Evolutionary conservation across 2,329 filamentous ascomycete species (phyloP).

Genomic region (Aspergillus hiratsukae): DNA sequence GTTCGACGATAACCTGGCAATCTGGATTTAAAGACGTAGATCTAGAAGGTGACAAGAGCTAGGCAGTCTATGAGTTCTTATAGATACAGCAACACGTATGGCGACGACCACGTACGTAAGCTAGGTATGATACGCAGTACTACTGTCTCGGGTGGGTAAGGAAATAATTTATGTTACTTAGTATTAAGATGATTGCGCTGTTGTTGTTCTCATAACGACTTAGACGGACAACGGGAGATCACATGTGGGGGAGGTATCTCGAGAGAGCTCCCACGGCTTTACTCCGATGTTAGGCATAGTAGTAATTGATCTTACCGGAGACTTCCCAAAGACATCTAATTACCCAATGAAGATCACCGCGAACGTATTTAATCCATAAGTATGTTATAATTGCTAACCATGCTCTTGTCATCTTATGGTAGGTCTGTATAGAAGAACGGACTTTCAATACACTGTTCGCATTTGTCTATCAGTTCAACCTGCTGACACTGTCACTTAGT

Average conservation of each 20-base stretch:
- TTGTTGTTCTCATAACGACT: conserved; percentile 5
- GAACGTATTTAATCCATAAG: too few species aligned
- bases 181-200: background rate
- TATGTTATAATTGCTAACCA: too few species aligned
- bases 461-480: too few species aligned
- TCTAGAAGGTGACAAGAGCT: too few species aligned
- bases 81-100: background rate
- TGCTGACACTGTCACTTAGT: too few species aligned
- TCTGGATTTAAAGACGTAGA: background rate
- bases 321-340: background rate
- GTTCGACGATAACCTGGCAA: background rate
- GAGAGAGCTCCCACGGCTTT: background rate
- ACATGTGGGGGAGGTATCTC: conserved; percentile 14
- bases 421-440: too few species aligned
- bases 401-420: too few species aligned
- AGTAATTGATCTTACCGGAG: background rate
- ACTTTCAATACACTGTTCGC: too few species aligned
- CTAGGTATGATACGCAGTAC: background rate
- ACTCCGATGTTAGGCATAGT: background rate
- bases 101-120: too few species aligned
- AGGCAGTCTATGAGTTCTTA: background rate
- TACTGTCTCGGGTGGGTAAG: background rate
- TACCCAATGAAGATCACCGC: too few species aligned
- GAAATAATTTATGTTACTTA: background rate
- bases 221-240: conserved; percentile 4